Evolutionary conservation across 2,329 filamentous ascomycete genomes (phyloP).

Genomic region (Cryphonectria nitschkei): DNA sequence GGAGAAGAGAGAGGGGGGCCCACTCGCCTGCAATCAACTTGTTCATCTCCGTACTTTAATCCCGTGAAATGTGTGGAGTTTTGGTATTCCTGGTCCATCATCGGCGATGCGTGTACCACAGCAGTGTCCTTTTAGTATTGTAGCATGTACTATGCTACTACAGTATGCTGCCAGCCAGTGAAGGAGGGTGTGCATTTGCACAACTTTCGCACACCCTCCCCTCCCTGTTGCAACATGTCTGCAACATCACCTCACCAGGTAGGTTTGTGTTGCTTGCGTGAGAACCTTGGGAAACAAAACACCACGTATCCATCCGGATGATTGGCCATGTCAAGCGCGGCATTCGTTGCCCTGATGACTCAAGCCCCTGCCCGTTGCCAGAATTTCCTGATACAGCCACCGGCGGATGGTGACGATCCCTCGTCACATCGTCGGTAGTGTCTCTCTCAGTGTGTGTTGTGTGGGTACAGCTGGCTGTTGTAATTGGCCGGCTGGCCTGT

Average conservation of each 20-base stretch:
- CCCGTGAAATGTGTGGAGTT: slow-evolving; percentile 20
- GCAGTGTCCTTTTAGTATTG: too few species aligned
- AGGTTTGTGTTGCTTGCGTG: slow-evolving; percentile 9
- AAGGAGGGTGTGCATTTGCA: slow-evolving; percentile 13
- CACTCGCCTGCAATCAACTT: slow-evolving; percentile 2
- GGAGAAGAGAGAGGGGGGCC: slow-evolving; percentile 1
- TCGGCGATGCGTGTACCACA: slow-evolving; percentile 3
- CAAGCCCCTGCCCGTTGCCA: not conserved
- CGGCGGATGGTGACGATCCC: slow-evolving; percentile 19
- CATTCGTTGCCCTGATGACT: slow-evolving; percentile 1
- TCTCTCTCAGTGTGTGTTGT: not conserved
- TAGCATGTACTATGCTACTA: too few species aligned
- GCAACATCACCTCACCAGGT: slow-evolving; percentile 13
- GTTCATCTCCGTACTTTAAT: slow-evolving; percentile 22
- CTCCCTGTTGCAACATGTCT: slow-evolving; percentile 6
- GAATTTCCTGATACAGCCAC: not conserved
- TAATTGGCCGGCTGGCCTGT: slow-evolving; percentile 13
- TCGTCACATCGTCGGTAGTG: slow-evolving; percentile 19
- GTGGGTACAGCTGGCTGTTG: slow-evolving; percentile 11
- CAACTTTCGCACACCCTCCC: slow-evolving; percentile 9
- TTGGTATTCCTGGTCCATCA: slow-evolving; percentile 6
- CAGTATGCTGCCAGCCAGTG: not conserved
- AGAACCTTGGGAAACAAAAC: slow-evolving; percentile 9
- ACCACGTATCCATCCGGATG: slow-evolving; percentile 8
- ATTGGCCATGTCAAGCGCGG: slow-evolving; percentile 26